A percentile compares a stretch with the other conserved stretches of the same genome.
phyloP scores from a whole-genome alignment of 116 monocot species.

The Phalaenopsis hybrid region DNA sequence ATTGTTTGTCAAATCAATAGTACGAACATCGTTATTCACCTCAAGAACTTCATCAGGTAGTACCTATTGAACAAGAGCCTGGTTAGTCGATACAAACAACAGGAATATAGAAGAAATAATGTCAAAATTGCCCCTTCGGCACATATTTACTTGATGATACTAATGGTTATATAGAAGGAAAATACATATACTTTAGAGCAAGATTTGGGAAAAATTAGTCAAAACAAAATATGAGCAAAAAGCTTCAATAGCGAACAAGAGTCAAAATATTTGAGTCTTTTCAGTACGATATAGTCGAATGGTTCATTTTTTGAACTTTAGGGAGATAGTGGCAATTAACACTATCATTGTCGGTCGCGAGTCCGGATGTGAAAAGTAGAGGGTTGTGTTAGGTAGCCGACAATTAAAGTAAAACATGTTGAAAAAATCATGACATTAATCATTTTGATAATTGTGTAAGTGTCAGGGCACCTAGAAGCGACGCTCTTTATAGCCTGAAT shows the following conservation, averaged over 20 bases:
- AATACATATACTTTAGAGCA: neutral
- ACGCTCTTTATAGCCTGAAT: no score
- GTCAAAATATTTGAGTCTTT: neutral
- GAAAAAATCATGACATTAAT: no score
- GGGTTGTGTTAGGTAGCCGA: no score
- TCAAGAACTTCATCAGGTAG: conserved; percentile 71
- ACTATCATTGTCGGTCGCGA: no score
- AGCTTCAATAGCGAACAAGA: neutral
- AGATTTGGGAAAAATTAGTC: neutral
- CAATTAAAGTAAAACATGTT: no score
- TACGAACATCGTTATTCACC: conserved; percentile 65
- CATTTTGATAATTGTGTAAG: no score
- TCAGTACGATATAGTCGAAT: no score
- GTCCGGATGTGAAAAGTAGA: no score
- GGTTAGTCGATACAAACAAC: neutral
- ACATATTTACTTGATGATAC: neutral
- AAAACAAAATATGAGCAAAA: neutral
- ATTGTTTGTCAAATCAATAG: conserved; percentile 92
- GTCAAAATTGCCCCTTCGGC: no score
- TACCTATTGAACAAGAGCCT: conserved; percentile 36
- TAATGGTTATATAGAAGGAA: neutral
- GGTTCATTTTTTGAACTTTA: neutral
- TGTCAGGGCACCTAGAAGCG: conserved; percentile 2
- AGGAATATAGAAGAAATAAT: no score
- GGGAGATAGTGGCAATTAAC: neutral